Evolutionary conservation across 768 basidiomycete genomes (phyloP).

Genomic region (Lyophyllum semitale): DNA sequence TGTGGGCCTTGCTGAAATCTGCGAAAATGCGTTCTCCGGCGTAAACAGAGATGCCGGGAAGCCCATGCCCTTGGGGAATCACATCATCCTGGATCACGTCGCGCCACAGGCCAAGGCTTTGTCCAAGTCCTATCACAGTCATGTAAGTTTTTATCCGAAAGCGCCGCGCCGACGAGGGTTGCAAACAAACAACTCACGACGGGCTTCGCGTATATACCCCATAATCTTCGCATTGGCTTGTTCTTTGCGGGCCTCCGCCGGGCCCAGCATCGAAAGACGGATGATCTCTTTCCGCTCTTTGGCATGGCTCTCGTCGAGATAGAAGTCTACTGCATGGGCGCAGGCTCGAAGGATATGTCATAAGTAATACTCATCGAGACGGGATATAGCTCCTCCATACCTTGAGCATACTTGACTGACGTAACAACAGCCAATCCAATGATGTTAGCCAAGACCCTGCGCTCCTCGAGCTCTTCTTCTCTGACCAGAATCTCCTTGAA

Average conservation of each 20-base stretch:
- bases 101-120: conserved; percentile 18
- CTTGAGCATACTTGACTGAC: conserved; percentile 23
- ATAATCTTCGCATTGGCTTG: conserved; percentile 17
- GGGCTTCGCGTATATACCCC: conserved; percentile 27
- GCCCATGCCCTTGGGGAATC: conserved; percentile 11
- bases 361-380: not conserved
- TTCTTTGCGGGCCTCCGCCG: conserved; percentile 7
- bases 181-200: conserved; percentile 14
- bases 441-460: conserved; percentile 17
- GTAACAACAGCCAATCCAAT: conserved; percentile 20
- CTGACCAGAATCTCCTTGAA: not conserved
- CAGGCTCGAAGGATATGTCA: conserved; percentile 15
- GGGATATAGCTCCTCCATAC: conserved; percentile 4
- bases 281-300: conserved; percentile 21
- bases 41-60: conserved; percentile 8
- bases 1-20: conserved; percentile 15
- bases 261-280: conserved; percentile 14
- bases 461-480: conserved; percentile 15
- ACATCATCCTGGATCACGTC: conserved; percentile 7
- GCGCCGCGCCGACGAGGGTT: not conserved
- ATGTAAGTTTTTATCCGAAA: not conserved
- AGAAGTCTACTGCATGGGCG: conserved; percentile 26
- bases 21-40: conserved; percentile 20
- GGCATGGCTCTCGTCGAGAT: conserved; percentile 19
- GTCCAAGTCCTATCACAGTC: conserved; percentile 14